A percentile compares a stretch with the other conserved stretches of the same genome.
Evolutionary conservation across 108 stramenopile genomes (phyloP).

Genomic region (Nannochloropsis granulata): DNA sequence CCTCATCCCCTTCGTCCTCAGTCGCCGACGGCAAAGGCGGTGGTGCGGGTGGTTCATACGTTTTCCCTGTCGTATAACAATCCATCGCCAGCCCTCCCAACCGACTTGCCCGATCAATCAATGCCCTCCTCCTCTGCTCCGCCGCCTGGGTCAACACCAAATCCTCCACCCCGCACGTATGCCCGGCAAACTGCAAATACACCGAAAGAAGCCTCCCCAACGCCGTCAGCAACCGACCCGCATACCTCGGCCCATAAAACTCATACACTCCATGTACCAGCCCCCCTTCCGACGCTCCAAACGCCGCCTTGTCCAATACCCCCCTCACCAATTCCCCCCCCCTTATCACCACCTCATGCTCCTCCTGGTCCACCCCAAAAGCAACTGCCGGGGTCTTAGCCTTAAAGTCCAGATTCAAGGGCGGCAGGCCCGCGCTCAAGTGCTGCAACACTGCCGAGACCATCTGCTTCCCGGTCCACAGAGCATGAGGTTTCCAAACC

Average conservation of each 20-base stretch:
- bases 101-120: not conserved
- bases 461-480: constrained; percentile 97
- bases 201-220: not conserved
- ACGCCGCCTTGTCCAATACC: constrained; percentile 82
- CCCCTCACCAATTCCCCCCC: constrained; percentile 81
- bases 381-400: constrained; percentile 73
- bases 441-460: constrained; percentile 48
- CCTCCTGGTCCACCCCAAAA: constrained; percentile 66
- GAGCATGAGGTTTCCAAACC: constrained; percentile 65
- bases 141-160: constrained; percentile 66
- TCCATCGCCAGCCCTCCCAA: not conserved
- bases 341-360: constrained; percentile 72
- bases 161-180: constrained; percentile 96
- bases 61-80: not conserved
- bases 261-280: constrained; percentile 84
- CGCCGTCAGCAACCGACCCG: constrained; percentile 12
- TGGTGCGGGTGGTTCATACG: not conserved
- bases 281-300: constrained; percentile 64
- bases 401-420: constrained; percentile 71
- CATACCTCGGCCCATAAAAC: constrained; percentile 6
- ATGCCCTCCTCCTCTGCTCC: constrained; percentile 48
- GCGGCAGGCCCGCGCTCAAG: constrained; percentile 28
- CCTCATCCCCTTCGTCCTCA: not conserved
- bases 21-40: not conserved
- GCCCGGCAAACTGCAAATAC: constrained; percentile 57